phyloP scores from a whole-genome alignment of 83 land plant species.

The Diphasiastrum complanatum region DNA sequence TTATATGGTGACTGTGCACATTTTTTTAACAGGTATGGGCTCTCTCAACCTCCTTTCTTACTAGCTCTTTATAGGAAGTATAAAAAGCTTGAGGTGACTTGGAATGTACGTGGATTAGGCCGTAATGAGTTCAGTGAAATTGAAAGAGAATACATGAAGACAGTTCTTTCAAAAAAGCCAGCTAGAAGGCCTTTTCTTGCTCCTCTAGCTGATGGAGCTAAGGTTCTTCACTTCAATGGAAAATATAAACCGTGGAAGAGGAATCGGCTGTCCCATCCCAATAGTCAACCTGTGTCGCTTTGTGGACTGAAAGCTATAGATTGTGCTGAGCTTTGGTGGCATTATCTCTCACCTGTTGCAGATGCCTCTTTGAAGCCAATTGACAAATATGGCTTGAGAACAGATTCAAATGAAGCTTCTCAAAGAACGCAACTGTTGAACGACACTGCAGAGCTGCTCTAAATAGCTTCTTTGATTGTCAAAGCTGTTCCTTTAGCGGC shows the following conservation, averaged over 20 bases:
- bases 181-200: slow-evolving; percentile 20
- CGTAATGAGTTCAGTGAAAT: slow-evolving; percentile 22
- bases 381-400: background rate
- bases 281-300: slow-evolving; percentile 11
- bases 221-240: slow-evolving; percentile 28
- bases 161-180: slow-evolving; percentile 7
- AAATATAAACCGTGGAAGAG: slow-evolving; percentile 27
- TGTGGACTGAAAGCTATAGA: slow-evolving; percentile 17
- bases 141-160: slow-evolving; percentile 20
- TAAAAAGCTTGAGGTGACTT: slow-evolving; percentile 20
- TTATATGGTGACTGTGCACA: too few relatives aligned
- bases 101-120: slow-evolving; percentile 30
- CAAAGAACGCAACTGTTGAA: too few relatives aligned
- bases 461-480: too few relatives aligned
- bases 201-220: slow-evolving; percentile 22
- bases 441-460: too few relatives aligned
- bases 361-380: slow-evolving; percentile 18
- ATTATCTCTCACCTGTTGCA: slow-evolving; percentile 17
- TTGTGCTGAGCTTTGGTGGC: slow-evolving; percentile 27
- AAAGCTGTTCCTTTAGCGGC: too few relatives aligned
- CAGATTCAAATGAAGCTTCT: too few relatives aligned
- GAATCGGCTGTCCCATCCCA: background rate
- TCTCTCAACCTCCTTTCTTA: slow-evolving; percentile 32
- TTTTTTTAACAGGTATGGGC: slow-evolving; percentile 18
- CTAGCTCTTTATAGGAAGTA: slow-evolving; percentile 26